Conservation (phyloP, 2,329 filamentous ascomycete species). For the Scedosporium aurantiacum region DNA sequence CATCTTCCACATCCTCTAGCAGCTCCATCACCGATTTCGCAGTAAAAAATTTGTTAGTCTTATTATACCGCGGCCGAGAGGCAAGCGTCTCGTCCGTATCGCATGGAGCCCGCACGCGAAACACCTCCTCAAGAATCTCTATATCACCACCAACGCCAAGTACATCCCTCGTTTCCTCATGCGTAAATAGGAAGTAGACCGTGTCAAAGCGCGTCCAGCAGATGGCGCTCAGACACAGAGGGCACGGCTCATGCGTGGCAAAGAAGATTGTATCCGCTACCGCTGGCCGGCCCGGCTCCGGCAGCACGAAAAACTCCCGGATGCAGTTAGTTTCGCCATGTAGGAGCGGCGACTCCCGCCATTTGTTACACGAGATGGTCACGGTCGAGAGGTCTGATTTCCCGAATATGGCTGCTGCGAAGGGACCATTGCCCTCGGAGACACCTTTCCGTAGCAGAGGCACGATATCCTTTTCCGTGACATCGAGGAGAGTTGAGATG, state of each 20-base stretch:
- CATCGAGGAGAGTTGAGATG: not conserved
- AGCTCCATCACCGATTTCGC: slow-evolving; percentile 30
- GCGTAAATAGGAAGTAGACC: slow-evolving; percentile 48
- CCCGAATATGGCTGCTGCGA: slow-evolving; percentile 43
- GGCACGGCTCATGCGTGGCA: slow-evolving; percentile 49
- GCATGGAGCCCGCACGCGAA: slow-evolving; percentile 30
- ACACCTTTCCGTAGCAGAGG: not conserved
- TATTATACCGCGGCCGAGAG: slow-evolving; percentile 37
- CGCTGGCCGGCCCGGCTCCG: slow-evolving; percentile 22
- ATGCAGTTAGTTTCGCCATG: slow-evolving; percentile 53
- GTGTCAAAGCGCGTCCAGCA: slow-evolving; percentile 46
- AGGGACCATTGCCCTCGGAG: slow-evolving; percentile 20
- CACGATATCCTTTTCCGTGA: not conserved
- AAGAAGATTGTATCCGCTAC: slow-evolving; percentile 44
- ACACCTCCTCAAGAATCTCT: slow-evolving; percentile 44
- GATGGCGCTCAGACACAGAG: slow-evolving; percentile 45
- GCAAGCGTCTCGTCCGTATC: slow-evolving; percentile 27
- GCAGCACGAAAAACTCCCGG: slow-evolving; percentile 37
- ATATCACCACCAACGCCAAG: slow-evolving; percentile 48
- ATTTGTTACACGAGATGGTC: slow-evolving; percentile 45
- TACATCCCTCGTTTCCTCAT: slow-evolving; percentile 45
- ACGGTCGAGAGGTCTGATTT: slow-evolving; percentile 28
- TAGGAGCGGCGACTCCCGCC: slow-evolving; percentile 40
- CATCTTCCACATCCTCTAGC: slow-evolving; percentile 23
- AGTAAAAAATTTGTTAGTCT: slow-evolving; percentile 43